phyloP scores from a whole-genome alignment of 768 basidiomycete species.

The Lactarius sp. region DNA sequence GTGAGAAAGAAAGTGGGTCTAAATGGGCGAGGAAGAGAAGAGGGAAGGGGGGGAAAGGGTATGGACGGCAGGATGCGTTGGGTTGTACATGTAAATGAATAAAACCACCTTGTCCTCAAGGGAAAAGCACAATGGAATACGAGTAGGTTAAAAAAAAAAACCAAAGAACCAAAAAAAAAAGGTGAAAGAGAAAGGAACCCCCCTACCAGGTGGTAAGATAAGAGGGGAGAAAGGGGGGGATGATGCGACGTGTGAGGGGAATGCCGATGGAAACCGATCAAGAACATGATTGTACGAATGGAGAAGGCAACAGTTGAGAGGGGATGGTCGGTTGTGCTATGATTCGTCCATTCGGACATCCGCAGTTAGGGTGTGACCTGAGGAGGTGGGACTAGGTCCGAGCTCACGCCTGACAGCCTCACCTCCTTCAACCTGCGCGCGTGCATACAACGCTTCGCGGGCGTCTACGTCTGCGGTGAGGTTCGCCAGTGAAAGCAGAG shows the following conservation, averaged over 20 bases:
- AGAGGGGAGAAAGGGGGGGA: no score
- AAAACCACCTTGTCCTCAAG: background rate
- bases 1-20: background rate
- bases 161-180: background rate
- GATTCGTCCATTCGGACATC: conserved; percentile 26
- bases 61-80: background rate
- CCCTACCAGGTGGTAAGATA: no score
- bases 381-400: conserved; percentile 1
- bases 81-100: conserved; percentile 13
- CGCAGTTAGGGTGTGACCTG: background rate
- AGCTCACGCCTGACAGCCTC: conserved; percentile 35
- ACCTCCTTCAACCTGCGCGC: conserved; percentile 47
- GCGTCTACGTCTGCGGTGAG: conserved; percentile 44
- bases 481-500: conserved; percentile 55
- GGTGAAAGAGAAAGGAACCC: no score
- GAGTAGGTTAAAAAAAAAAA: background rate
- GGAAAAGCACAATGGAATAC: background rate
- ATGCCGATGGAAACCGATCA: no score
- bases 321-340: background rate
- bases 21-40: background rate
- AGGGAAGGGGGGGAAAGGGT: background rate
- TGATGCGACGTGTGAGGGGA: background rate
- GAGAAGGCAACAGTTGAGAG: background rate
- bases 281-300: background rate
- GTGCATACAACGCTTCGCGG: conserved; percentile 48